phyloP scores from a whole-genome alignment of 768 basidiomycete species.

The Boletus reticuloceps region DNA sequence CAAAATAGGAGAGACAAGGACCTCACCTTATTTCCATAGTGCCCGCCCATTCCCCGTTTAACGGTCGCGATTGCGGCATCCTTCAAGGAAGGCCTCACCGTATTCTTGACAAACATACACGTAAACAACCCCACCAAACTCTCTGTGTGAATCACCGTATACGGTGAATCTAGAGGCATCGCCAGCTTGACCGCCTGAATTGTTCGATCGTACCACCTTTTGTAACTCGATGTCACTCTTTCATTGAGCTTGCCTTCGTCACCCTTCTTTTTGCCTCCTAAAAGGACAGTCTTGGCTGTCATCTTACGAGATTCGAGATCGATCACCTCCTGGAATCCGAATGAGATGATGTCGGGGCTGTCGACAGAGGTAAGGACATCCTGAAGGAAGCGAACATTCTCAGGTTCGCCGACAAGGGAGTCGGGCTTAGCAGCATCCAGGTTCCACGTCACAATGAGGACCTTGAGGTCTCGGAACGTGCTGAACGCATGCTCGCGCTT shows the following conservation, averaged over 20 bases:
- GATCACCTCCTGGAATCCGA: slow-evolving; percentile 96
- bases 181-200: slow-evolving; percentile 66
- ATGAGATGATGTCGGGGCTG: slow-evolving; percentile 82
- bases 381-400: slow-evolving; percentile 81
- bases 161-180: slow-evolving; percentile 73
- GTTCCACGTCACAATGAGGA: slow-evolving; percentile 91
- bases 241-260: slow-evolving; percentile 58
- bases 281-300: slow-evolving; percentile 86
- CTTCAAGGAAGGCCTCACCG: slow-evolving; percentile 56
- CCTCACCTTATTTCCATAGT: slow-evolving; percentile 92
- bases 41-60: slow-evolving; percentile 89
- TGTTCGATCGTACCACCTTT: slow-evolving; percentile 84
- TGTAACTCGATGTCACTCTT: slow-evolving; percentile 84
- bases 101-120: slow-evolving; percentile 67
- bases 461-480: slow-evolving; percentile 70
- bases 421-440: slow-evolving; percentile 86
- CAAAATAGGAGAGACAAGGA: not conserved
- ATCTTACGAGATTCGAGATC: slow-evolving; percentile 92
- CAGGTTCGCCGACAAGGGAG: slow-evolving; percentile 56
- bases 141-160: slow-evolving; percentile 80
- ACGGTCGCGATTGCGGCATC: slow-evolving; percentile 76
- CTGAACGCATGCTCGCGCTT: slow-evolving; percentile 77
- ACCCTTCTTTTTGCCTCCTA: slow-evolving; percentile 66
- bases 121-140: slow-evolving; percentile 88
- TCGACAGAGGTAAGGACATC: slow-evolving; percentile 71